These are phyloP conservation scores for Diddensiella transvaalensis DNA, from an alignment of 805 yeast genomes.

Conservation along the genomic window DNA sequence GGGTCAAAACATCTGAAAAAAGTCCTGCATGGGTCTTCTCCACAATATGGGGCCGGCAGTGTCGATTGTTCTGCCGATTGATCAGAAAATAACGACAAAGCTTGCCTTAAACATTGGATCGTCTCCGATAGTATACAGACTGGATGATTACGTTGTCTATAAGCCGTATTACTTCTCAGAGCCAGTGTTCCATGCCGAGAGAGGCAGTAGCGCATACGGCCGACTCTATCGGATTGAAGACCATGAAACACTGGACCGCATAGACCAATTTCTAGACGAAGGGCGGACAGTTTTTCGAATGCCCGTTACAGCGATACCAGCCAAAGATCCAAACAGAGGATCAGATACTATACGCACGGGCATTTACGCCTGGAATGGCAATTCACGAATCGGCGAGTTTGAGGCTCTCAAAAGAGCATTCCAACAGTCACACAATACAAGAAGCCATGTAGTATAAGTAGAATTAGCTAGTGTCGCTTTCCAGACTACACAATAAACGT, in stretches of 20 bases:
- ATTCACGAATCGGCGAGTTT: conserved; percentile 17
- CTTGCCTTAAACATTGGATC: too few species aligned
- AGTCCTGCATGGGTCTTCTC: too few species aligned
- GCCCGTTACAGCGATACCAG: neutral
- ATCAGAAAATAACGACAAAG: neutral
- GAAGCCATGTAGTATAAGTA: too few species aligned
- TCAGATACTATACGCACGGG: neutral
- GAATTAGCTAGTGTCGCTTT: too few species aligned
- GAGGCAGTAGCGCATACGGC: conserved; percentile 4
- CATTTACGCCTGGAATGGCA: conserved; percentile 19
- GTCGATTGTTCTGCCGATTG: neutral
- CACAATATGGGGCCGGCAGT: neutral
- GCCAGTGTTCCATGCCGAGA: conserved; percentile 1
- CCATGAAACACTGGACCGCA: neutral
- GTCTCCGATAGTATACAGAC: neutral
- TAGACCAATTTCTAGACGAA: conserved; percentile 15
- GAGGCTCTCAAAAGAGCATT: conserved; percentile 5
- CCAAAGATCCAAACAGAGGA: neutral
- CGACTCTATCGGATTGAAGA: neutral
- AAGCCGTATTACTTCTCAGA: conserved; percentile 6
- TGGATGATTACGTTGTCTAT: conserved; percentile 1
- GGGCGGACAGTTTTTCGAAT: conserved; percentile 14
- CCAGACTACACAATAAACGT: too few species aligned
- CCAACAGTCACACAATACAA: too few species aligned
- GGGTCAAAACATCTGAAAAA: too few species aligned